phyloP scores from a whole-genome alignment of 2,329 filamentous ascomycete genomes.

The Nigrograna mackinnonii region DNA sequence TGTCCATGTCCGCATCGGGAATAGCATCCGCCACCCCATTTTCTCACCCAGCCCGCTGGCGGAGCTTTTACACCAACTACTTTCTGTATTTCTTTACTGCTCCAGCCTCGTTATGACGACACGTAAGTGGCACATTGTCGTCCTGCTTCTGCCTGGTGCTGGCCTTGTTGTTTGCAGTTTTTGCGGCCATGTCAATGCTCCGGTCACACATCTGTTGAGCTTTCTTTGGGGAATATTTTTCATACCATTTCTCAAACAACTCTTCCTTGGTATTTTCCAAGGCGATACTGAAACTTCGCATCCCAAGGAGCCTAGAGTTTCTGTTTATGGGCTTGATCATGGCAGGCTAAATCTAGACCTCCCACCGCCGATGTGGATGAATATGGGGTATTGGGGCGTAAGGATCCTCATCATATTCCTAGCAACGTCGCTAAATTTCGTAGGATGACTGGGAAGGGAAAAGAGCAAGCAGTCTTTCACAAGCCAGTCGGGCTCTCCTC shows the following conservation, averaged over 20 bases:
- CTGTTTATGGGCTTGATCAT: conserved; percentile 57
- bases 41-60: too few species aligned
- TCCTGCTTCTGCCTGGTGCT: too few species aligned
- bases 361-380: conserved; percentile 64
- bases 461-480: conserved; percentile 29
- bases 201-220: conserved; percentile 4
- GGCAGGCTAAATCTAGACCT: conserved; percentile 58
- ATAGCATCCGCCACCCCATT: too few species aligned
- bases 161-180: too few species aligned
- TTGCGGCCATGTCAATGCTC: too few species aligned
- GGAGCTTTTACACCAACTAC: too few species aligned
- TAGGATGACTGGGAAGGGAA: too few species aligned
- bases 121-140: too few species aligned
- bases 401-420: too few species aligned
- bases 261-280: neutral
- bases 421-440: neutral
- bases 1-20: too few species aligned
- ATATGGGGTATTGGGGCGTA: conserved; percentile 63
- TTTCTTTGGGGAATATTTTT: conserved; percentile 12
- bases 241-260: conserved; percentile 2
- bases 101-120: too few species aligned
- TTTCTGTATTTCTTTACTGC: too few species aligned
- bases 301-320: neutral
- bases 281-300: neutral
- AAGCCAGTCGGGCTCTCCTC: conserved; percentile 57